Percentiles rank a stretch among this genome's conserved stretches.
Evolutionary conservation across 108 stramenopile species (phyloP).

Genomic region (Chaetoceros tenuissimus): DNA sequence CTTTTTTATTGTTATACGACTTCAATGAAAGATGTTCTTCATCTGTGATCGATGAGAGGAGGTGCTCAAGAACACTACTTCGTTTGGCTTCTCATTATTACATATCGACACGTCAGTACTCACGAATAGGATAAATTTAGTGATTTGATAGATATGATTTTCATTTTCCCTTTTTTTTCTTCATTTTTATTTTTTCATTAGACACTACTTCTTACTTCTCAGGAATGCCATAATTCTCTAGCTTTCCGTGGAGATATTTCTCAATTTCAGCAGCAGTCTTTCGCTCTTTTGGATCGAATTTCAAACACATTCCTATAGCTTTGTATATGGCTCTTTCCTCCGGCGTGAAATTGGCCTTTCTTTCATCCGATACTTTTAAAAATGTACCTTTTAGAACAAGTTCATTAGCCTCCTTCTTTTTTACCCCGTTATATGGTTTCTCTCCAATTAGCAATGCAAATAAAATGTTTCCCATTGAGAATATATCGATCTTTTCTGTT

Average conservation of each 20-base stretch:
- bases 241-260: neutral
- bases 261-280: conserved; percentile 4
- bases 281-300: conserved; percentile 8
- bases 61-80: too few relatives aligned
- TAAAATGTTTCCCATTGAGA: conserved; percentile 11
- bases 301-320: conserved; percentile 8
- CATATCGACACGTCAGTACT: too few relatives aligned
- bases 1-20: too few relatives aligned
- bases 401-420: conserved; percentile 3
- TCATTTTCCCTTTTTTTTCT: too few relatives aligned
- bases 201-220: too few relatives aligned
- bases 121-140: too few relatives aligned
- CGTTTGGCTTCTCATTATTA: too few relatives aligned
- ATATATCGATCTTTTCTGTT: conserved; percentile 24
- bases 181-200: too few relatives aligned
- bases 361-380: neutral
- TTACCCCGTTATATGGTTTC: conserved; percentile 1
- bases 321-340: neutral
- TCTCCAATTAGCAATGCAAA: conserved; percentile 9
- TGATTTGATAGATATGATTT: too few relatives aligned
- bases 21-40: too few relatives aligned
- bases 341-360: neutral
- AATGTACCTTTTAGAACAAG: neutral
- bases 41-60: too few relatives aligned
- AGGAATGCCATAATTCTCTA: neutral